Conservation (phyloP, 306 rosid species). For the barrel medic (Medicago truncatula) region MtrunA17r5.0-ANR NC_053045.1:31535001-31535500, state of each 20-base stretch:
- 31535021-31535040: slow-evolving; percentile 95
- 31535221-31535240: slow-evolving; percentile 2
- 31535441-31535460: slow-evolving; percentile 17
- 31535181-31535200: slow-evolving; percentile 94
- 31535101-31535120: slow-evolving; percentile 29
- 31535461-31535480: slow-evolving; percentile 12
- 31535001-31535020: slow-evolving; percentile 90
- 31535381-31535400: background rate
- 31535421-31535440: slow-evolving; percentile 28
- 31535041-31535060: slow-evolving; percentile 96
- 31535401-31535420: slow-evolving; percentile 28
- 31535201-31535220: slow-evolving; percentile 54
- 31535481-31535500: background rate
- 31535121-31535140: slow-evolving; percentile 59
- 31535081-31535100: slow-evolving; percentile 17
- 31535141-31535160: slow-evolving; percentile 98
- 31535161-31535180: slow-evolving; percentile 96
- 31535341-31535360: slow-evolving; percentile 17
- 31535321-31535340: slow-evolving; percentile 33
- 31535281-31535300: background rate
- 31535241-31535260: slow-evolving; percentile 26
- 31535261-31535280: background rate
- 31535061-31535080: slow-evolving; percentile 50
- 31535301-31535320: slow-evolving; percentile 5
- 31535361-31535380: slow-evolving; percentile 1